Base-by-base conservation (phyloP, 139 green algal genomes). In the Pleodorina starrii region DNA sequence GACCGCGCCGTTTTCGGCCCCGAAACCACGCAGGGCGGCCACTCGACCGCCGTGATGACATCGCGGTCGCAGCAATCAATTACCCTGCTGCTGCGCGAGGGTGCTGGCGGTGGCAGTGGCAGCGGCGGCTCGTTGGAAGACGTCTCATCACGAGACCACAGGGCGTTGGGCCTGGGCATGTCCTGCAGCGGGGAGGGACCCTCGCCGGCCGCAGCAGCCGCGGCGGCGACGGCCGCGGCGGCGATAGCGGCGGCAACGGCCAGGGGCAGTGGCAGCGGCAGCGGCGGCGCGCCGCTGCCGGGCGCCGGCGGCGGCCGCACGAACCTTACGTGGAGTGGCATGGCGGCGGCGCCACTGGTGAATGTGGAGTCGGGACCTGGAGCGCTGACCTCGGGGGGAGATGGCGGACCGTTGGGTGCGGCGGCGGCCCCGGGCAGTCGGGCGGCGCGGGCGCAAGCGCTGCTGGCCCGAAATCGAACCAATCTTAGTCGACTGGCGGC, bases 401-500 rank as follows among this genome's bases (percentile, higher is more conserved):
- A 69, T 35, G 48, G 48, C 12, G n/a, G 35, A 35, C 7, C 50
- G 35, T n/a, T n/a, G n/a, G n/a, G n/a, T n/a, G 36, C 76, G 35
- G 35, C 29, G 50, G 38, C 48, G 48, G 21, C n/a, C 48, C 14
- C 48, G n/a, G 32, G 76, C 48, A 69, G 76, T 35, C 76, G 76
- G 11, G 32, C 76, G 21, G 76, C 76, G 32, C 76, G 76, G 5
- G 76, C 76, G 5, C 48, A 69, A n/a, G 76, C 76, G 76, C 48
- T 84, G 32, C 76, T 84, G 57, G 76, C 76, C 6, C 48, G 76
- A 1, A 84, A 84, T 21, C n/a, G 14, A 1, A 82, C 14, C 46
- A 82, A 82, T 27, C 74, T 82, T 38, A 80, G 72, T 40, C 72
- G 72, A 7, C 42, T 80, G 23, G 72, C 40, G 43, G 42, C 72